phyloP scores from a whole-genome alignment of 2,329 filamentous ascomycete species.

The Daldinia sp. region DNA sequence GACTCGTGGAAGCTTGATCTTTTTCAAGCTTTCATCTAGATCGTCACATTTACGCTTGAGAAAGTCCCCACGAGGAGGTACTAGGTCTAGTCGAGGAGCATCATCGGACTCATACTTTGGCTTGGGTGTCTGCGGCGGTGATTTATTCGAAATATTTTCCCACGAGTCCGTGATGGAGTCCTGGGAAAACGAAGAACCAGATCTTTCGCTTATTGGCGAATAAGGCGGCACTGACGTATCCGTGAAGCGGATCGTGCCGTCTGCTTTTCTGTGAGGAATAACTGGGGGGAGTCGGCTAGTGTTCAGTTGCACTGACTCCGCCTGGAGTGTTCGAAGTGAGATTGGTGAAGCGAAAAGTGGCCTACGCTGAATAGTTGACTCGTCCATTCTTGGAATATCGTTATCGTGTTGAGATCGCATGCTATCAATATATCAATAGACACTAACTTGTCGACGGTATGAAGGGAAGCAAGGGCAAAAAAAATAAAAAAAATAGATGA shows the following conservation, averaged over 20 bases:
- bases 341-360: slow-evolving; percentile 2
- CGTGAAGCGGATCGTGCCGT: neutral
- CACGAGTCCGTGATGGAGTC: slow-evolving; percentile 25
- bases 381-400: slow-evolving; percentile 27
- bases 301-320: slow-evolving; percentile 17
- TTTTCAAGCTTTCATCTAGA: slow-evolving; percentile 11
- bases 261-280: neutral
- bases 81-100: slow-evolving; percentile 5
- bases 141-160: slow-evolving; percentile 26
- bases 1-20: slow-evolving; percentile 15
- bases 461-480: slow-evolving; percentile 18
- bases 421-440: neutral
- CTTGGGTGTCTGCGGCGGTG: slow-evolving; percentile 33
- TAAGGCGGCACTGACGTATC: slow-evolving; percentile 14
- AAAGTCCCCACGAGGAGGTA: neutral
- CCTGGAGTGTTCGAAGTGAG: slow-evolving; percentile 12
- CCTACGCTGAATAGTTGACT: slow-evolving; percentile 12
- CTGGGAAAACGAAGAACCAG: slow-evolving; percentile 35
- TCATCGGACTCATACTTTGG: slow-evolving; percentile 32
- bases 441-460: neutral
- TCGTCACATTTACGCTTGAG: slow-evolving; percentile 27
- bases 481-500: slow-evolving; percentile 10
- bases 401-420: slow-evolving; percentile 28
- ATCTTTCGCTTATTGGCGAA: slow-evolving; percentile 33
- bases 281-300: slow-evolving; percentile 6